Conservation (phyloP, 2,329 filamentous ascomycete species). For the Penicillium sp. region DNA sequence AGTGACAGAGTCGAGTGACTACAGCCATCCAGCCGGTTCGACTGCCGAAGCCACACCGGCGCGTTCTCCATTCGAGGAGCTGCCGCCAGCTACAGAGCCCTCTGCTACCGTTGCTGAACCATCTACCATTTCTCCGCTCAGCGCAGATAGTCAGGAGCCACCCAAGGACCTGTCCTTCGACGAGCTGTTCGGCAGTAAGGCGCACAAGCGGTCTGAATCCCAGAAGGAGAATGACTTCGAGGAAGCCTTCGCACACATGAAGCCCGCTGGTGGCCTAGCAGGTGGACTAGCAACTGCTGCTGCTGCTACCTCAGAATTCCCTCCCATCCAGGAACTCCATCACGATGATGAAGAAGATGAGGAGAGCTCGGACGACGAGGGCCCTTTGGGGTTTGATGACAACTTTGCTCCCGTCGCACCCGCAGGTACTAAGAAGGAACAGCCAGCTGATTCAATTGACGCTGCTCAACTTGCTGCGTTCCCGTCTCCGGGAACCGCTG, state of each 20-base stretch:
- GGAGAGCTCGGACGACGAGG: conserved; percentile 70
- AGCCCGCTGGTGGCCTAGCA: conserved; percentile 41
- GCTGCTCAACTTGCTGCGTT: conserved; percentile 40
- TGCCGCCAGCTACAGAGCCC: conserved; percentile 21
- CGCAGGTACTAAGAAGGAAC: conserved; percentile 27
- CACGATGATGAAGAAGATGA: conserved; percentile 84
- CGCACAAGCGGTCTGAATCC: conserved; percentile 46
- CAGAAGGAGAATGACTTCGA: conserved; percentile 51
- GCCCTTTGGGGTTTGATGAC: conserved; percentile 75
- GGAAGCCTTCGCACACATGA: conserved; percentile 48
- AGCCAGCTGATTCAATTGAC: conserved; percentile 36
- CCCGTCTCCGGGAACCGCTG: conserved; percentile 42
- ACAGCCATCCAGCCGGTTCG: conserved; percentile 17
- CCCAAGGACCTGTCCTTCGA: conserved; percentile 46
- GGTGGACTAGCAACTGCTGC: conserved; percentile 26
- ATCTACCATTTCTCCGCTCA: conserved; percentile 48
- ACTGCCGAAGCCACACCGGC: conserved; percentile 17
- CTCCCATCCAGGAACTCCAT: conserved; percentile 85
- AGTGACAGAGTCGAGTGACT: conserved; percentile 21
- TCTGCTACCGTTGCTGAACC: conserved; percentile 17
- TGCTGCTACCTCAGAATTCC: conserved; percentile 68
- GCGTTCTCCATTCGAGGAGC: conserved; percentile 38
- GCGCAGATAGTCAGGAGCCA: conserved; percentile 23
- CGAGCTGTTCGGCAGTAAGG: conserved; percentile 46
- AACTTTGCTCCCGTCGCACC: conserved; percentile 73